Conservation (phyloP, 768 basidiomycete species). For the Boletus pseudo-olivaceus region DNA sequence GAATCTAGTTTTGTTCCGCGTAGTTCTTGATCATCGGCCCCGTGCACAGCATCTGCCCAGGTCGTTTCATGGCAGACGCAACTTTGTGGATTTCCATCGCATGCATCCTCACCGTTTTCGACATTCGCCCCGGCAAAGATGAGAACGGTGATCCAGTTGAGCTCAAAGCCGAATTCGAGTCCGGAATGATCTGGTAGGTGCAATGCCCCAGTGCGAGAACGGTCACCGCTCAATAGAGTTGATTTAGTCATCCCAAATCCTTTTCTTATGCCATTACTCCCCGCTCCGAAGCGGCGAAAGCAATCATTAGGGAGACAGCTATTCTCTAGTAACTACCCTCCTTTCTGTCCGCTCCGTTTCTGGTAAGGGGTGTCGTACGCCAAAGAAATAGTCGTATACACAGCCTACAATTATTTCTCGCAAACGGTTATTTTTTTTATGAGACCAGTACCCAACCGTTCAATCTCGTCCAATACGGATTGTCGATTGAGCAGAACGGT, state of each 20-base stretch:
- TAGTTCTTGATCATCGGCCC: not conserved
- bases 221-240: slow-evolving; percentile 1
- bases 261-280: slow-evolving; percentile 31
- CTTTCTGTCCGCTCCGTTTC: not conserved
- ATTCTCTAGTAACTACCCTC: slow-evolving; percentile 16
- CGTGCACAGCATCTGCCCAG: slow-evolving; percentile 37
- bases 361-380: not conserved
- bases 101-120: slow-evolving; percentile 28
- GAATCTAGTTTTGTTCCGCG: not conserved
- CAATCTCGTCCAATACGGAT: slow-evolving; percentile 70
- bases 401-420: slow-evolving; percentile 3
- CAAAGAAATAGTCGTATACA: not conserved
- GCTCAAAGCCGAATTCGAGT: slow-evolving; percentile 25
- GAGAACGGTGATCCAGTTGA: slow-evolving; percentile 14
- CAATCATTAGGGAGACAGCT: slow-evolving; percentile 28
- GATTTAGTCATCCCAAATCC: slow-evolving; percentile 28
- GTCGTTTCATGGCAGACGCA: slow-evolving; percentile 41
- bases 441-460: slow-evolving; percentile 68
- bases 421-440: slow-evolving; percentile 44
- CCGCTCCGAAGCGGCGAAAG: slow-evolving; percentile 27
- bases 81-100: slow-evolving; percentile 36
- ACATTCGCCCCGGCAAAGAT: slow-evolving; percentile 23
- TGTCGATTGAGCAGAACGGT: slow-evolving; percentile 64
- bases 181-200: slow-evolving; percentile 31
- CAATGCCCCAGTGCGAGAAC: not conserved